Percentiles rank a stretch among this genome's conserved stretches.
Evolutionary conservation across 1,284 basidiomycete genomes (phyloP).

Genomic region (Rhodotorula sp.): DNA sequence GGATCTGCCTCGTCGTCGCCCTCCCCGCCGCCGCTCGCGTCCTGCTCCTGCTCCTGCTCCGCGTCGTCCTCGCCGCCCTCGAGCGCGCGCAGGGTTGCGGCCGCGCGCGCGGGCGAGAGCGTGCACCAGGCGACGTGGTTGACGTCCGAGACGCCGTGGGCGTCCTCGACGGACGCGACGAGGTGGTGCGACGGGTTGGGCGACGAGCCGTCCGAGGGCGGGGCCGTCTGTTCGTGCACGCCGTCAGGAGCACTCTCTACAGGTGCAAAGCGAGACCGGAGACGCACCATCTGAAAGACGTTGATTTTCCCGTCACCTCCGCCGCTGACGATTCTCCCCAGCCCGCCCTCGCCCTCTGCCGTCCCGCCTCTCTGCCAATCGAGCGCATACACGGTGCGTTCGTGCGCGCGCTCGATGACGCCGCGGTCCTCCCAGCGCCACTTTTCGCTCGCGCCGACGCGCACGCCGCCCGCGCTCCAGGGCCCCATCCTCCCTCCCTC

Average conservation of each 20-base stretch:
- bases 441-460: slow-evolving; percentile 45
- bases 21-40: slow-evolving; percentile 16
- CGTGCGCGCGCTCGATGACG: slow-evolving; percentile 56
- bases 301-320: slow-evolving; percentile 76
- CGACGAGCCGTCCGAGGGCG: not conserved
- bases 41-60: not conserved
- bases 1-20: slow-evolving; percentile 27
- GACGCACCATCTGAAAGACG: slow-evolving; percentile 65
- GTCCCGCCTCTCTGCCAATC: slow-evolving; percentile 62
- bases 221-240: too few relatives aligned
- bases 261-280: slow-evolving; percentile 38
- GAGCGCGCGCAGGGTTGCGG: slow-evolving; percentile 17
- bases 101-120: slow-evolving; percentile 26
- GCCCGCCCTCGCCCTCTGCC: slow-evolving; percentile 42
- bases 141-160: slow-evolving; percentile 74
- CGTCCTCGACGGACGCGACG: slow-evolving; percentile 56
- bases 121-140: slow-evolving; percentile 75
- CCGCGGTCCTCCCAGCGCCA: slow-evolving; percentile 51
- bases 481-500: slow-evolving; percentile 47
- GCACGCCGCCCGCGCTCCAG: slow-evolving; percentile 41
- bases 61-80: slow-evolving; percentile 40
- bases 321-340: slow-evolving; percentile 73
- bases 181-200: slow-evolving; percentile 45
- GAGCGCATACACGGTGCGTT: slow-evolving; percentile 74
- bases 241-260: too few relatives aligned